Evolutionary conservation across 306 rosid species (phyloP).

Genomic region (Acacia crassicarpa): DNA sequence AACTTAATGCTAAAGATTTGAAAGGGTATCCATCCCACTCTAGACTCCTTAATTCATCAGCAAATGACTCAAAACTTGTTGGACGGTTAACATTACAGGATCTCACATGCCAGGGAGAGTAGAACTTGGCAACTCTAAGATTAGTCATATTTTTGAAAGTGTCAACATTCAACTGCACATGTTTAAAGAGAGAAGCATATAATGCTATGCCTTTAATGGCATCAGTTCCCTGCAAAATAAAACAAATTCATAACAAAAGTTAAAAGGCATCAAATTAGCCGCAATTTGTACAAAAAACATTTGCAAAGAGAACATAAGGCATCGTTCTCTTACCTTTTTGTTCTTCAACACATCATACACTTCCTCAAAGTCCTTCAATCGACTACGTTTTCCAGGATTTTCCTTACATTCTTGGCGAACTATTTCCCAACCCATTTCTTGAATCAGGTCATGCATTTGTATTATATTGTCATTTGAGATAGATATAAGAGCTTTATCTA

Average conservation of each 20-base stretch:
- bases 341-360: background rate
- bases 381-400: background rate
- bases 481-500: background rate
- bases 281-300: background rate
- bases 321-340: slow-evolving; percentile 8
- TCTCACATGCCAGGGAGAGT: background rate
- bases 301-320: background rate
- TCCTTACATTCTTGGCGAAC: slow-evolving; percentile 11
- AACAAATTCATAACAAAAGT: background rate
- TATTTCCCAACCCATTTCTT: background rate
- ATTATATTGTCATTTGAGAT: background rate
- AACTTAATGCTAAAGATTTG: background rate
- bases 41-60: background rate
- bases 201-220: background rate
- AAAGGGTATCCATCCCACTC: background rate
- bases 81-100: background rate
- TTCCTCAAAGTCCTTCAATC: slow-evolving; percentile 1
- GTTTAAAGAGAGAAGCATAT: background rate
- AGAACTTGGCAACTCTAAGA: slow-evolving; percentile 22
- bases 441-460: slow-evolving; percentile 25
- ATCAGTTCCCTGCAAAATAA: background rate
- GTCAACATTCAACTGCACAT: background rate
- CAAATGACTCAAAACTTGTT: slow-evolving; percentile 8
- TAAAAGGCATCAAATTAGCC: background rate
- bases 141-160: slow-evolving; percentile 24